A percentile compares a stretch with the other conserved stretches of the same genome.
Evolutionary conservation across 208 protist species (phyloP).

Genomic region (Porcisia hertigi): DNA sequence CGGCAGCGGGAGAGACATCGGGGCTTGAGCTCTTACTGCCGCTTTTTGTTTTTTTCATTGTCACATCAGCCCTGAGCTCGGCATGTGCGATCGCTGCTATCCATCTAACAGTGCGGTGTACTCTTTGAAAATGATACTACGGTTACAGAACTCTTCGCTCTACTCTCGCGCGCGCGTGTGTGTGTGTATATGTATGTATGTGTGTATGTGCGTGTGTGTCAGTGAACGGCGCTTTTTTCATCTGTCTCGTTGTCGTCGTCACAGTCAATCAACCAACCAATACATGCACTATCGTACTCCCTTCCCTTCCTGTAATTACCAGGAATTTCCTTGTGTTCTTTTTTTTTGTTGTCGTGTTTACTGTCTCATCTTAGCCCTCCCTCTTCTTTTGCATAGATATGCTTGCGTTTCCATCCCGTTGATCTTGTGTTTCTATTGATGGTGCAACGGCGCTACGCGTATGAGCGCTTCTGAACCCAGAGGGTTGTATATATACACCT

Average conservation of each 20-base stretch:
- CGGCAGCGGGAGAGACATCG: constrained; percentile 22
- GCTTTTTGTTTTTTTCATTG: constrained; percentile 11
- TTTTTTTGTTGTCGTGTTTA: background rate
- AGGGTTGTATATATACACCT: background rate
- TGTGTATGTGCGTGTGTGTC: background rate
- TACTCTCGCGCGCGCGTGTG: background rate
- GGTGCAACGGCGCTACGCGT: background rate
- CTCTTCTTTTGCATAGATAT: background rate
- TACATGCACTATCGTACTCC: constrained; percentile 7
- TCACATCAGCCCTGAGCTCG: background rate
- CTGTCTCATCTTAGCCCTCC: constrained; percentile 1
- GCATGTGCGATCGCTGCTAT: background rate
- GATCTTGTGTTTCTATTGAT: background rate
- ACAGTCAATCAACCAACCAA: constrained; percentile 7
- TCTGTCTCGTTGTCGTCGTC: constrained; percentile 6
- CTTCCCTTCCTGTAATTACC: background rate
- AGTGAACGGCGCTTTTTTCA: constrained; percentile 2
- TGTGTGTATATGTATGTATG: background rate
- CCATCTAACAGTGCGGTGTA: background rate
- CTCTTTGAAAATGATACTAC: background rate
- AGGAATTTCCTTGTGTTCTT: constrained; percentile 1
- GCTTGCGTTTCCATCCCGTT: background rate
- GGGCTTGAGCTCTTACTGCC: background rate
- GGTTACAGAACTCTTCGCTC: background rate
- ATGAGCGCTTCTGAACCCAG: background rate